Conservation (phyloP, 768 basidiomycete species). For the Collybia nuda region DNA sequence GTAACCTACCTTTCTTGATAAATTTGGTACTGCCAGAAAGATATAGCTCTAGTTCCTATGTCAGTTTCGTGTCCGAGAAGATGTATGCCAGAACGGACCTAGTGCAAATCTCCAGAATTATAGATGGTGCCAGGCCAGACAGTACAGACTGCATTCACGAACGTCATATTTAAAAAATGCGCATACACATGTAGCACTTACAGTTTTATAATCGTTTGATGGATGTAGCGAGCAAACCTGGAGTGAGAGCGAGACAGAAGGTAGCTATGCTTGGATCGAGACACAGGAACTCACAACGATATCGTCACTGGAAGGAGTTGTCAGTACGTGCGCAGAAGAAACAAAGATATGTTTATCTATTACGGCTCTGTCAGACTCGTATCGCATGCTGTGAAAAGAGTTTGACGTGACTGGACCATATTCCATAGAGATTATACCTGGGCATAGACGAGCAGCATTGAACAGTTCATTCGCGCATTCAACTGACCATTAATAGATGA, state of each 20-base stretch:
- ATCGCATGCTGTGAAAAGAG: constrained; percentile 64
- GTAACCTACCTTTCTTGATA: constrained; percentile 74
- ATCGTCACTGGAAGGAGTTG: constrained; percentile 45
- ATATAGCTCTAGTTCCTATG: constrained; percentile 57
- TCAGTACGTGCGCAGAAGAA: constrained; percentile 3
- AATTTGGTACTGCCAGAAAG: constrained; percentile 90
- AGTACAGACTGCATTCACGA: constrained; percentile 64
- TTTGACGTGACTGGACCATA: not conserved
- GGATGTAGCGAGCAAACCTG: constrained; percentile 84
- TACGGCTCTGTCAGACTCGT: constrained; percentile 80
- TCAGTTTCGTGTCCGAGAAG: not conserved
- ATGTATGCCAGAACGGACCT: constrained; percentile 41
- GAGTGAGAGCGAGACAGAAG: not conserved
- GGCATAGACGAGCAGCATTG: constrained; percentile 74
- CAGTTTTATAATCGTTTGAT: constrained; percentile 90
- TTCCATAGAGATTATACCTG: constrained; percentile 46
- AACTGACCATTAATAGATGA: constrained; percentile 30
- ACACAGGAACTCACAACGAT: constrained; percentile 49
- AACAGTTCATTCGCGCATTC: constrained; percentile 87
- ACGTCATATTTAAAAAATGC: constrained; percentile 8
- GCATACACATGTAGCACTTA: constrained; percentile 41
- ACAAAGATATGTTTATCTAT: constrained; percentile 13
- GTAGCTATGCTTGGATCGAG: not conserved
- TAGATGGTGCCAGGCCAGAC: constrained; percentile 74
- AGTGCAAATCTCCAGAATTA: constrained; percentile 79